Evolutionary conservation across 2,329 filamentous ascomycete species (phyloP).

Genomic region (Talaromyces piceae): DNA sequence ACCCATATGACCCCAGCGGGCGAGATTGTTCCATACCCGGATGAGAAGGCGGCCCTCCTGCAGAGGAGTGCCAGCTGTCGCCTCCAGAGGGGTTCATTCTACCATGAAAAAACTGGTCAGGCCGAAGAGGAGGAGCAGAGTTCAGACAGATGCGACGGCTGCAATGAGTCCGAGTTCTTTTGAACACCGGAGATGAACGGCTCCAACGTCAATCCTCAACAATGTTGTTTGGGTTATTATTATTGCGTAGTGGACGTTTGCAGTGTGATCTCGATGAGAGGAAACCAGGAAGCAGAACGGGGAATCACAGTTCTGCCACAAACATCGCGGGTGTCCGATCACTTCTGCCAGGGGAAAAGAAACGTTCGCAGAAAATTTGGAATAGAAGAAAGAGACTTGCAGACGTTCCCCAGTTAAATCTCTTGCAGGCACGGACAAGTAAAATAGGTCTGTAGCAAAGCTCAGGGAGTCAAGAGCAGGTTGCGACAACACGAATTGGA

Average conservation of each 20-base stretch:
- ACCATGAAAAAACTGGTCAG: constrained; percentile 3
- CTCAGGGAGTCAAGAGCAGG: not conserved
- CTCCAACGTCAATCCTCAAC: not conserved
- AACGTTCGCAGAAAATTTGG: not conserved
- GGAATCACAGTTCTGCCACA: constrained; percentile 18
- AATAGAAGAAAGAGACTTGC: not conserved
- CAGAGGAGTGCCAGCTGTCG: constrained; percentile 36
- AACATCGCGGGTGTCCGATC: constrained; percentile 18
- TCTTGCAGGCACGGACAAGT: no score
- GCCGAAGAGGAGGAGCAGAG: not conserved
- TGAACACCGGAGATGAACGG: not conserved
- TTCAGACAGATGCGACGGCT: not conserved
- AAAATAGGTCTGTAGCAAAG: not conserved
- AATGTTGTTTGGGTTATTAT: no score
- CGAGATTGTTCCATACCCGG: constrained; percentile 37
- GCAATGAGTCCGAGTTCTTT: not conserved
- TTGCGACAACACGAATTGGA: constrained; percentile 1
- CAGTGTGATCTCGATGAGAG: not conserved
- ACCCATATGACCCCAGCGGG: constrained; percentile 39
- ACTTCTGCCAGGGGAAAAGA: constrained; percentile 8
- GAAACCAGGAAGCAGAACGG: constrained; percentile 3
- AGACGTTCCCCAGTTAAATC: no score
- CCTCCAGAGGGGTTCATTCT: constrained; percentile 37
- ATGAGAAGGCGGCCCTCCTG: constrained; percentile 33
- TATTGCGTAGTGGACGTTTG: not conserved